Evolutionary conservation across 1,139 yeast species (phyloP), one percentile per base, ranked within the genome.

Genomic region (Saccharomyces hybrid): DNA sequence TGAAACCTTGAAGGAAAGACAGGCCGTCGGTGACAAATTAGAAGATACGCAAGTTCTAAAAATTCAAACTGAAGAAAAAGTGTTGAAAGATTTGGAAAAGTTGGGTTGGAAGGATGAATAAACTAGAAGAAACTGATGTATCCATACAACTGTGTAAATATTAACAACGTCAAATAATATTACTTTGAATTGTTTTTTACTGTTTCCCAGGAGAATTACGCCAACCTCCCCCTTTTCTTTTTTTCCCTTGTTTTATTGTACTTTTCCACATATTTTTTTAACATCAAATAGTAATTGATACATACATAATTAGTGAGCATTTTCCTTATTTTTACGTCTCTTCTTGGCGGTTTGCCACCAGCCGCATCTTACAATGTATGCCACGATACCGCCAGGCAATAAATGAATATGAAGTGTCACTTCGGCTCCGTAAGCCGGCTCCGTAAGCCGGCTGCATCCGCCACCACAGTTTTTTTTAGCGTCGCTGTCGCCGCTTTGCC

Each of bases 31-130:
- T 51, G 97, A 90, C 61, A 77, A 83, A 58, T 79, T 93, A 61
- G 99, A 93, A 73, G 96, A 86, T 66, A 93, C 98, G 32, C 99
- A 93, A 74, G 75, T 89, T 46, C 79, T 88, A 68, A 95, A 95
- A 74, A 91, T 95, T 62, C 79, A 83, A 59, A 89, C 95, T 56
- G 99, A 93, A 73, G 83, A 78, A 38, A 84, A 84, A 54, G 86
- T 93, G 53, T 79, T 91, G 71, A 74, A 76, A 59, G 96, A 91
- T 62, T 79, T 91, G 66, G 73, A 75, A 57, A 72, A 78, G 47
- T 78, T 90, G 62, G 97, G 97, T 44, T 89, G 95, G 95, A 57
- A 61, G 27, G 74, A 66, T 48, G 60, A 59, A 50, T 48, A 52
- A 29, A 47, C 34, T 34, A 28, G 20, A n/a, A 32, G 41, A 48